Conservation (phyloP, 2,329 filamentous ascomycete species). For the Acephala macrosclerotiorum region DNA sequence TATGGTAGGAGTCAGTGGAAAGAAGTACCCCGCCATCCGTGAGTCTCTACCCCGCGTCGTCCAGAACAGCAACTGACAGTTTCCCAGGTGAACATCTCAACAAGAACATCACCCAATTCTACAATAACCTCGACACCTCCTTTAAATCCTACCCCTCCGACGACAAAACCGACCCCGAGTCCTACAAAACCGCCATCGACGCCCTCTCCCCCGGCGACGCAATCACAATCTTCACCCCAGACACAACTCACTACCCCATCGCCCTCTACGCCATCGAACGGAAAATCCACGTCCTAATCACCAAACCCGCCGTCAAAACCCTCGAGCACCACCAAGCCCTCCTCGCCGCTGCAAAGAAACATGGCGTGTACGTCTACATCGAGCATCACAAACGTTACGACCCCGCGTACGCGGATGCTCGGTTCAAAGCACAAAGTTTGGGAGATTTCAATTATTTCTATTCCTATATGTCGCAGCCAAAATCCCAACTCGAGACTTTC, state of each 20-base stretch:
- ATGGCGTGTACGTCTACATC: constrained; percentile 88
- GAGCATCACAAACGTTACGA: constrained; percentile 98
- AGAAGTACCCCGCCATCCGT: constrained; percentile 92
- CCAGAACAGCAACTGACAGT: constrained; percentile 9
- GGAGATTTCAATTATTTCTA: constrained; percentile 99
- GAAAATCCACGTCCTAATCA: constrained; percentile 89
- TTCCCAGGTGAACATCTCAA: constrained; percentile 77
- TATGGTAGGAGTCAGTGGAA: constrained; percentile 90
- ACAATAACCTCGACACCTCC: constrained; percentile 87
- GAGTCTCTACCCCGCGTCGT: constrained; percentile 44
- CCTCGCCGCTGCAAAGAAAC: constrained; percentile 72
- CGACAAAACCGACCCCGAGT: constrained; percentile 75
- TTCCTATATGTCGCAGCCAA: constrained; percentile 65
- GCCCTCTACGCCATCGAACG: constrained; percentile 91
- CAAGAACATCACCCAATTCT: constrained; percentile 86
- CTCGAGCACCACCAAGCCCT: constrained; percentile 82
- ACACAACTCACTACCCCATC: constrained; percentile 91
- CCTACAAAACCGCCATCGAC: constrained; percentile 91
- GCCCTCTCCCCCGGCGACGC: constrained; percentile 81
- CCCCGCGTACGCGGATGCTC: constrained; percentile 89
- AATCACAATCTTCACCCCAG: constrained; percentile 95
- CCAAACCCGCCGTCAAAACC: constrained; percentile 90
- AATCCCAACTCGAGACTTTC: constrained; percentile 43
- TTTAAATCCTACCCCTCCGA: constrained; percentile 86
- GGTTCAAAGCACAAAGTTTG: constrained; percentile 75